These are phyloP conservation scores for Monosporozyma solicola DNA, from an alignment of 805 yeast genomes.

Conservation along the genomic window DNA sequence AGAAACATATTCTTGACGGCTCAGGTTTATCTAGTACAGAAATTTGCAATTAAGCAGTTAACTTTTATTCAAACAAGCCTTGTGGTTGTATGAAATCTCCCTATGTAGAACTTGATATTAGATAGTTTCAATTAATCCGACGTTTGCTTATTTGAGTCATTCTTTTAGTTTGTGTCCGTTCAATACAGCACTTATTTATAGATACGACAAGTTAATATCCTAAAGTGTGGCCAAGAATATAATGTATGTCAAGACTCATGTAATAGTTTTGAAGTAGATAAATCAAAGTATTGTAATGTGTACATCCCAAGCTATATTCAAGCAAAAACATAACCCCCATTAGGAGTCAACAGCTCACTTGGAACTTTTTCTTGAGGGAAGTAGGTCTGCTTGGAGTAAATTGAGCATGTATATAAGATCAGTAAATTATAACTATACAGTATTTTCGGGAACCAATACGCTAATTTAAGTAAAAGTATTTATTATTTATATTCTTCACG, in stretches of 20 bases:
- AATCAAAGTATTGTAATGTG: background rate
- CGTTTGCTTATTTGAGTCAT: background rate
- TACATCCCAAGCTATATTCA: background rate
- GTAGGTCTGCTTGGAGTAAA: background rate
- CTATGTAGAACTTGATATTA: background rate
- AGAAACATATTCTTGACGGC: background rate
- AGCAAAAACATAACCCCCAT: background rate
- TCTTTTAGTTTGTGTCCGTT: background rate
- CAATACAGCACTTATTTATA: background rate
- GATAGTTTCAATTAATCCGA: background rate
- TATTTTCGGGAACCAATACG: background rate
- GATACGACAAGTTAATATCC: background rate
- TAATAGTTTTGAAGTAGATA: background rate
- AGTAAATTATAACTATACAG: background rate
- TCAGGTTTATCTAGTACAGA: background rate
- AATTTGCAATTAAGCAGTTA: background rate
- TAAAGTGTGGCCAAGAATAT: background rate
- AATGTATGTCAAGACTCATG: background rate
- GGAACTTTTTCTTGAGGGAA: background rate
- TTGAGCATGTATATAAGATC: background rate
- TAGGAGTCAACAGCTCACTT: background rate
- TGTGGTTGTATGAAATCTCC: background rate
- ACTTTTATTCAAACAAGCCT: background rate
- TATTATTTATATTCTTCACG: too few relatives aligned
- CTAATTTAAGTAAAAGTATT: too few relatives aligned